Conservation (phyloP, 2,329 filamentous ascomycete species). For the Phialophora chinensis region DNA sequence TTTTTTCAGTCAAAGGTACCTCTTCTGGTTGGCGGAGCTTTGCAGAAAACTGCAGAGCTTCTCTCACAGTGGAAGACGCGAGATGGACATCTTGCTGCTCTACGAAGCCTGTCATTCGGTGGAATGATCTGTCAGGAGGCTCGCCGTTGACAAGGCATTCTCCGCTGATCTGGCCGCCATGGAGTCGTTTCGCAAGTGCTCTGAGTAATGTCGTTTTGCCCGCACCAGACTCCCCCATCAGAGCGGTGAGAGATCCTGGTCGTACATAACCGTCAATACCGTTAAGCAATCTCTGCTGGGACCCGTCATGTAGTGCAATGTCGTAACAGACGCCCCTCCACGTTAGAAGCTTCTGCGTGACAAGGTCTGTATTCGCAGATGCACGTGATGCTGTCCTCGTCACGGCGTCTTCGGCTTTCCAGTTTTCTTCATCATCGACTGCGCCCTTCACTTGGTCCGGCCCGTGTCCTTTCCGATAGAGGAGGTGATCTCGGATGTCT, state of each 20-base stretch:
- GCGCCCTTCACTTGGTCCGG: too few species aligned
- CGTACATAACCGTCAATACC: neutral
- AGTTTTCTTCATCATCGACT: too few species aligned
- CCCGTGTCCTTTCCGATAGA: too few species aligned
- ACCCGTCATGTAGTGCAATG: neutral
- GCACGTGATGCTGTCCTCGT: too few species aligned
- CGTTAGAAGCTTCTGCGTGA: too few species aligned
- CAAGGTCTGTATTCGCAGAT: too few species aligned
- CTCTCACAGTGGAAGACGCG: neutral
- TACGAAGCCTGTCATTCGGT: slow-evolving; percentile 87
- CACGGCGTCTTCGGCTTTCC: too few species aligned
- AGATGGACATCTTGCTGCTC: slow-evolving; percentile 79
- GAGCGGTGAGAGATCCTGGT: neutral
- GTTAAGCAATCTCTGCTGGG: neutral
- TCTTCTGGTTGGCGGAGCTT: neutral
- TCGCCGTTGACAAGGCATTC: slow-evolving; percentile 80
- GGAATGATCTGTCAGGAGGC: slow-evolving; percentile 77
- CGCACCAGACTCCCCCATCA: neutral
- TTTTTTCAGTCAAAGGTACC: too few species aligned
- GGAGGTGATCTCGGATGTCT: too few species aligned
- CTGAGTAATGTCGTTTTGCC: neutral
- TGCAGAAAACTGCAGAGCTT: neutral
- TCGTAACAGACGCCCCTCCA: too few species aligned
- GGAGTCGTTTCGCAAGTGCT: neutral
- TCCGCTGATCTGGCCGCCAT: slow-evolving; percentile 57